Evolutionary conservation across 345 rosid genomes (phyloP).

Genomic region (Jatropha curcas): DNA sequence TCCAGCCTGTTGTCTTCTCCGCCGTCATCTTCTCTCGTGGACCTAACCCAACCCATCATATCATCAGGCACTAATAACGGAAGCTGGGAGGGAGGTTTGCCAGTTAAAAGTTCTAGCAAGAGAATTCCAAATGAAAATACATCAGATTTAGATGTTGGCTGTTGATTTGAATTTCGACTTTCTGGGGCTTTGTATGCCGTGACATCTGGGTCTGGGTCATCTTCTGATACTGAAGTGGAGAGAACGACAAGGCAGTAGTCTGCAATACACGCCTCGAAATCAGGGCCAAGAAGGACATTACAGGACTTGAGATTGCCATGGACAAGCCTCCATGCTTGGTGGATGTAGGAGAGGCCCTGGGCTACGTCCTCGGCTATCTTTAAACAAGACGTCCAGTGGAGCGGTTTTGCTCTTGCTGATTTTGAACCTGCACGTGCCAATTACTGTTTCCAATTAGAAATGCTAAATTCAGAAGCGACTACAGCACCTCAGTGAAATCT

Average conservation of each 20-base stretch:
- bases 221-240: constrained; percentile 17
- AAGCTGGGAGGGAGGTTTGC: constrained; percentile 67
- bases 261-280: constrained; percentile 77
- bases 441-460: neutral
- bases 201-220: constrained; percentile 30
- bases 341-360: constrained; percentile 90
- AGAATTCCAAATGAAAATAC: constrained; percentile 75
- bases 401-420: constrained; percentile 79
- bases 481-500: too few relatives aligned
- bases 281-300: constrained; percentile 82
- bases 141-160: constrained; percentile 59
- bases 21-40: constrained; percentile 51
- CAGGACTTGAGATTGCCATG: constrained; percentile 89
- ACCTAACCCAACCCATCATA: constrained; percentile 60
- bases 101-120: constrained; percentile 76
- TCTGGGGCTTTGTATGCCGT: constrained; percentile 65
- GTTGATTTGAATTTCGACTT: constrained; percentile 35
- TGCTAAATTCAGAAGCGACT: too few relatives aligned
- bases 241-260: constrained; percentile 81
- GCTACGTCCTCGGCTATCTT: constrained; percentile 94
- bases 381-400: constrained; percentile 92
- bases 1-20: constrained; percentile 55
- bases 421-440: constrained; percentile 57
- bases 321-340: constrained; percentile 93
- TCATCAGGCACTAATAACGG: constrained; percentile 39